Evolutionary conservation across 371 early-diverging fungal genomes (phyloP).

Genomic region (Mortierella sp.): DNA sequence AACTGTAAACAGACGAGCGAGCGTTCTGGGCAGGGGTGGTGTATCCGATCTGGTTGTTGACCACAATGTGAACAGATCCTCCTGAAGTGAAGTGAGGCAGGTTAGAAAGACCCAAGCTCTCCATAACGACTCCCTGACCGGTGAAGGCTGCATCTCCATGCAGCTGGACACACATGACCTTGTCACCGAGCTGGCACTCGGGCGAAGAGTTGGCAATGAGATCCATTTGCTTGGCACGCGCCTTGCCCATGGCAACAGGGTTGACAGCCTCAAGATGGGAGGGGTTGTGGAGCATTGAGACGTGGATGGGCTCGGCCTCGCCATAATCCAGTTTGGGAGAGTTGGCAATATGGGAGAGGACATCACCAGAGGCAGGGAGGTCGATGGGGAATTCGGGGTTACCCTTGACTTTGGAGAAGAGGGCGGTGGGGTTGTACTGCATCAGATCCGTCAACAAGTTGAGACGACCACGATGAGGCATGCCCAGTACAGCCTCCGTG

Average conservation of each 20-base stretch:
- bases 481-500: slow-evolving; percentile 87
- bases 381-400: slow-evolving; percentile 87
- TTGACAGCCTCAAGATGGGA: slow-evolving; percentile 97
- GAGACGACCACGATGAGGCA: slow-evolving; percentile 98
- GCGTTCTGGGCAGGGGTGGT: slow-evolving; percentile 95
- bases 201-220: slow-evolving; percentile 75
- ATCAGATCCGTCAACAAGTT: slow-evolving; percentile 92
- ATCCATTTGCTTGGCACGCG: slow-evolving; percentile 93
- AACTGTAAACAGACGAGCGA: slow-evolving; percentile 91
- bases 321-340: slow-evolving; percentile 84
- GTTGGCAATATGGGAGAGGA: slow-evolving; percentile 87
- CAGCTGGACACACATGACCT: slow-evolving; percentile 91
- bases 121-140: slow-evolving; percentile 95
- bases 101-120: slow-evolving; percentile 93
- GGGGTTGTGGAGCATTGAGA: slow-evolving; percentile 94
- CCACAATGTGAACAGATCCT: slow-evolving; percentile 95
- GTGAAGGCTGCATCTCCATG: slow-evolving; percentile 96
- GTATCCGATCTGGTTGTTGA: slow-evolving; percentile 98
- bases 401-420: slow-evolving; percentile 95
- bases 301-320: slow-evolving; percentile 71
- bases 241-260: slow-evolving; percentile 96
- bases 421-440: slow-evolving; percentile 80
- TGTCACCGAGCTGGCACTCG: slow-evolving; percentile 88
- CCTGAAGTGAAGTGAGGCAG: slow-evolving; percentile 94
- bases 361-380: slow-evolving; percentile 90